phyloP scores from a whole-genome alignment of 495 filamentous ascomycete species.

The Aspergillus sclerotiicarbonarius region DNA sequence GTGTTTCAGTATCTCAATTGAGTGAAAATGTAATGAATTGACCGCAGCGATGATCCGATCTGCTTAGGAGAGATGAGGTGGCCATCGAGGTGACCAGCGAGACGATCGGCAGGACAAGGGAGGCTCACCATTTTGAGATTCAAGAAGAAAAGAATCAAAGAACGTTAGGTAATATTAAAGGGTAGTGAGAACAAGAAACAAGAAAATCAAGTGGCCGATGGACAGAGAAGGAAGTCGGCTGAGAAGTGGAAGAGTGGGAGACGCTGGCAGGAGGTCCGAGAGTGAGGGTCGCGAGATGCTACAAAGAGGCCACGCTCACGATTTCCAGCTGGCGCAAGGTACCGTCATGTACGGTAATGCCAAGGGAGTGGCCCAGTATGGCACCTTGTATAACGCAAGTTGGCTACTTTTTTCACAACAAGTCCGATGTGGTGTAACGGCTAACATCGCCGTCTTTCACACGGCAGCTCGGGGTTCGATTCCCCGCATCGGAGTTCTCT shows the following conservation, averaged over 20 bases:
- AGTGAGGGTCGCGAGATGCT: conserved; percentile 29
- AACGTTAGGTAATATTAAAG: conserved; percentile 11
- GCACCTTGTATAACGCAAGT: neutral
- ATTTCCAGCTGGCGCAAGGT: conserved; percentile 26
- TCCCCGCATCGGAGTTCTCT: conserved; percentile 26
- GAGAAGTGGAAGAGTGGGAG: conserved; percentile 9
- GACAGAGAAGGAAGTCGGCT: conserved; percentile 15
- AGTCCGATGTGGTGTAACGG: conserved; percentile 34
- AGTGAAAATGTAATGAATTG: neutral
- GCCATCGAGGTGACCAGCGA: neutral
- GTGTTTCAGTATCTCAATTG: neutral
- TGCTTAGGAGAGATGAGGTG: neutral
- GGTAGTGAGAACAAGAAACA: conserved; percentile 7
- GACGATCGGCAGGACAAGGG: conserved; percentile 9
- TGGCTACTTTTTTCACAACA: neutral
- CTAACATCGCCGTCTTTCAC: conserved; percentile 34
- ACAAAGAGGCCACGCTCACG: conserved; percentile 50
- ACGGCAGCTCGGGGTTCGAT: conserved; percentile 33
- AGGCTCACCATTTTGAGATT: conserved; percentile 40
- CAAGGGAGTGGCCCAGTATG: neutral
- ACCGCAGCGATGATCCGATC: neutral
- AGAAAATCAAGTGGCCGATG: conserved; percentile 11
- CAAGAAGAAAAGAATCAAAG: conserved; percentile 14
- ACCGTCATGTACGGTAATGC: conserved; percentile 23
- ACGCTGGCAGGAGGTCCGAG: conserved; percentile 11